phyloP scores from a whole-genome alignment of 768 basidiomycete genomes.

The Artomyces pyxidatus region DNA sequence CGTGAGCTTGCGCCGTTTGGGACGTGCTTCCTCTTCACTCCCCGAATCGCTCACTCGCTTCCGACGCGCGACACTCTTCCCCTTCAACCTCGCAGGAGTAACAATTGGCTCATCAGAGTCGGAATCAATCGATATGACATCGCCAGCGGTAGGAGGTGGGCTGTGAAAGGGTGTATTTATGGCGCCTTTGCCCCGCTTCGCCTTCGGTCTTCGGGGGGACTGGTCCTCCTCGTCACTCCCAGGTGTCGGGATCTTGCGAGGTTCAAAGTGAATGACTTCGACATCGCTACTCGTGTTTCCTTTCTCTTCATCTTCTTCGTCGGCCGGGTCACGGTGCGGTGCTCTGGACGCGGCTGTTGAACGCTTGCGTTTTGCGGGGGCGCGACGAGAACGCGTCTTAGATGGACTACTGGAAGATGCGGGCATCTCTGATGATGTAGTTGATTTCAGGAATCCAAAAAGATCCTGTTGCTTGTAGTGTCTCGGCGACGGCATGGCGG shows the following conservation, averaged over 20 bases:
- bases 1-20: constrained; percentile 32
- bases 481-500: neutral
- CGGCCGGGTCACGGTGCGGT: neutral
- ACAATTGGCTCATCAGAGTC: neutral
- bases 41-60: constrained; percentile 23
- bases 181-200: constrained; percentile 2
- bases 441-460: neutral
- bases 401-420: neutral
- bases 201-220: constrained; percentile 21
- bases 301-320: constrained; percentile 11
- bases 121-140: neutral
- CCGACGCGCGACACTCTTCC: neutral
- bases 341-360: neutral
- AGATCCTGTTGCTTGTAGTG: neutral
- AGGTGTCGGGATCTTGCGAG: constrained; percentile 17
- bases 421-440: neutral
- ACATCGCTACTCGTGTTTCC: constrained; percentile 36
- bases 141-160: neutral
- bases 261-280: constrained; percentile 43
- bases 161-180: neutral
- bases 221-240: constrained; percentile 19
- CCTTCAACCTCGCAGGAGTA: neutral
- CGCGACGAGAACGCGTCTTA: neutral
- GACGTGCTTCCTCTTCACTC: constrained; percentile 25
- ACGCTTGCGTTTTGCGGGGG: neutral